Percentiles rank a stretch among this genome's conserved stretches.
phyloP scores from a whole-genome alignment of 2,329 filamentous ascomycete species.

The Epichloe festucae region DNA sequence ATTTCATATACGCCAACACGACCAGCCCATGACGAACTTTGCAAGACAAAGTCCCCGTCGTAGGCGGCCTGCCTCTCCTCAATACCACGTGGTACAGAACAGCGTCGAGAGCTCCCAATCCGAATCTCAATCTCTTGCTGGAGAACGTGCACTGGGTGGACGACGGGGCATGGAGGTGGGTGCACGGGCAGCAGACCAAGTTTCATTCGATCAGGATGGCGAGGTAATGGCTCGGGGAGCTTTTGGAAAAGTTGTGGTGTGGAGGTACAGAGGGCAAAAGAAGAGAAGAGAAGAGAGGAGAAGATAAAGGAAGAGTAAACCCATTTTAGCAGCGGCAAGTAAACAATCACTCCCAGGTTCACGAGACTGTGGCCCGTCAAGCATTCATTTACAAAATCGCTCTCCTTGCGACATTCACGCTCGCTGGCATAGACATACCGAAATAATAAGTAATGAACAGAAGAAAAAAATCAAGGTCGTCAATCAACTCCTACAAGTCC shows the following conservation, averaged over 20 bases:
- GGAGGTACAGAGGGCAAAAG: background rate
- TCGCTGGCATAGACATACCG: background rate
- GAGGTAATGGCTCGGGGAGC: background rate
- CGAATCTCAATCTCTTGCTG: background rate
- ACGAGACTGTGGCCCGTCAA: background rate
- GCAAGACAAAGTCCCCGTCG: background rate
- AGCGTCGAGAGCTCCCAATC: background rate
- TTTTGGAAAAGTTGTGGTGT: background rate
- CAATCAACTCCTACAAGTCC: conserved; percentile 12
- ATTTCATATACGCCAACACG: background rate
- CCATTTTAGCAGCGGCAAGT: too few relatives aligned
- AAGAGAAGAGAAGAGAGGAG: background rate
- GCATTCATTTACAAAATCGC: background rate
- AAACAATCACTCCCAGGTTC: background rate
- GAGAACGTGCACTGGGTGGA: background rate
- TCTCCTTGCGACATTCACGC: background rate
- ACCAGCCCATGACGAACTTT: background rate
- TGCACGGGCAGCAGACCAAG: background rate
- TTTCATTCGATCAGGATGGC: background rate
- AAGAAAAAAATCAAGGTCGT: conserved; percentile 1
- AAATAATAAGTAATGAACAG: background rate
- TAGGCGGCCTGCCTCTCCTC: background rate
- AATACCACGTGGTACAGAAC: background rate
- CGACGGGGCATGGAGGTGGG: background rate
- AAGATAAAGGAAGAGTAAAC: background rate